Evolutionary conservation across 2,329 filamentous ascomycete species (phyloP).

Genomic region (Hymenoscyphus linearis): DNA sequence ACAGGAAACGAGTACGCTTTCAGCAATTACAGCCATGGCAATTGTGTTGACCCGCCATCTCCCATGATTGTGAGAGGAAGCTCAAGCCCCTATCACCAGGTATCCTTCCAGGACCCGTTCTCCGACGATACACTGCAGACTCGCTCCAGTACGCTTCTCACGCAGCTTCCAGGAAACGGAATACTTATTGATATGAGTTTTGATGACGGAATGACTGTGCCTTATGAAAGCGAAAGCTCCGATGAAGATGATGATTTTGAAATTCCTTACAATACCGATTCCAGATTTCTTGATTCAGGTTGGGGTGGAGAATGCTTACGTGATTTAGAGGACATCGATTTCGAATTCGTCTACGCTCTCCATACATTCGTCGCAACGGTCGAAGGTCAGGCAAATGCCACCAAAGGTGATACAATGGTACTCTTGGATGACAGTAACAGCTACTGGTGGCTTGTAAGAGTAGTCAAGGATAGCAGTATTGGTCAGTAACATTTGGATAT

Average conservation of each 20-base stretch:
- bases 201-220: conserved; percentile 32
- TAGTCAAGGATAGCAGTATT: conserved; percentile 97
- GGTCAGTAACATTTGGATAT: conserved; percentile 38
- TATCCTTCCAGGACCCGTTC: conserved; percentile 18
- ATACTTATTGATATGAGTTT: neutral
- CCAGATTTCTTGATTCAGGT: conserved; percentile 63
- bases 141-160: neutral
- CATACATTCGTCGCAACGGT: conserved; percentile 98
- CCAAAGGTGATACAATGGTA: conserved; percentile 98
- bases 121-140: conserved; percentile 15
- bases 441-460: conserved; percentile 98
- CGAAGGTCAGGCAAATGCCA: conserved; percentile 96
- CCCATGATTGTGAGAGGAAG: conserved; percentile 3
- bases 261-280: conserved; percentile 45
- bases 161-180: neutral
- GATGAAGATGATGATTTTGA: conserved; percentile 57
- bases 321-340: conserved; percentile 96
- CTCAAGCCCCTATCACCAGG: conserved; percentile 17
- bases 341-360: conserved; percentile 97
- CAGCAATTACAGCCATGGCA: conserved; percentile 47
- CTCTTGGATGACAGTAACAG: conserved; percentile 97
- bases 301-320: conserved; percentile 84
- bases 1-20: conserved; percentile 22
- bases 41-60: conserved; percentile 3
- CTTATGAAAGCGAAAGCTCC: conserved; percentile 42